Conservation (phyloP, 1,284 basidiomycete species). For the Puccinia sorghi region DNA sequence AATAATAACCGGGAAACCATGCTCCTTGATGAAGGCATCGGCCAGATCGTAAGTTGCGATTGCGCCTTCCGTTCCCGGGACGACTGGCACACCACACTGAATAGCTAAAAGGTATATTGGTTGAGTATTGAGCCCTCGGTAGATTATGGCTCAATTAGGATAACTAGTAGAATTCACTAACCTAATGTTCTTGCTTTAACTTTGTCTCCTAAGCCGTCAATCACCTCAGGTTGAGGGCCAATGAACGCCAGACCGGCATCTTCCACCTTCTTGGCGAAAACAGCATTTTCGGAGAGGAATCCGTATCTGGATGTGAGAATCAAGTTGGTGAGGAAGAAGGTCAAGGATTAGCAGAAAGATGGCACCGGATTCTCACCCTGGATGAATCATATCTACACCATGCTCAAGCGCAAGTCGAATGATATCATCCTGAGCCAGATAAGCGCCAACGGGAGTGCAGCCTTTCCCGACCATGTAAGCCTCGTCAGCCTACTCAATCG, state of each 20-base stretch:
- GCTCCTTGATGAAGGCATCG: slow-evolving; percentile 84
- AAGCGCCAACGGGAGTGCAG: slow-evolving; percentile 90
- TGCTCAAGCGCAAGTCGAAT: slow-evolving; percentile 91
- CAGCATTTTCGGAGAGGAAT: slow-evolving; percentile 95
- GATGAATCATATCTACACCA: slow-evolving; percentile 99
- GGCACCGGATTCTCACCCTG: slow-evolving; percentile 67
- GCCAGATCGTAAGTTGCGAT: slow-evolving; percentile 81
- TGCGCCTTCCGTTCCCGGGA: slow-evolving; percentile 94
- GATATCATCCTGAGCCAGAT: slow-evolving; percentile 96
- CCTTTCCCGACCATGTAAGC: slow-evolving; percentile 97
- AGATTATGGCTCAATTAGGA: neutral
- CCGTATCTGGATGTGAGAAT: slow-evolving; percentile 70
- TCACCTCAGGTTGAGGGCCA: slow-evolving; percentile 92
- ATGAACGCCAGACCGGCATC: slow-evolving; percentile 96
- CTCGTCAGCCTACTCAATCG: slow-evolving; percentile 78
- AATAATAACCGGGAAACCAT: slow-evolving; percentile 82
- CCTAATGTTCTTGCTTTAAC: slow-evolving; percentile 89
- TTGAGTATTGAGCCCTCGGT: neutral
- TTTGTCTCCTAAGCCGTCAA: slow-evolving; percentile 97
- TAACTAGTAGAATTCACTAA: slow-evolving; percentile 57
- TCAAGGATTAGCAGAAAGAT: neutral
- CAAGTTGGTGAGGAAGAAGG: slow-evolving; percentile 33
- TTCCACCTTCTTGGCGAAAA: slow-evolving; percentile 93
- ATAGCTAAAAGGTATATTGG: slow-evolving; percentile 64
- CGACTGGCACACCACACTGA: slow-evolving; percentile 86